A percentile compares a stretch with the other conserved stretches of the same genome.
Evolutionary conservation across 768 basidiomycete species (phyloP).

Genomic region (Cyathus striatus): DNA sequence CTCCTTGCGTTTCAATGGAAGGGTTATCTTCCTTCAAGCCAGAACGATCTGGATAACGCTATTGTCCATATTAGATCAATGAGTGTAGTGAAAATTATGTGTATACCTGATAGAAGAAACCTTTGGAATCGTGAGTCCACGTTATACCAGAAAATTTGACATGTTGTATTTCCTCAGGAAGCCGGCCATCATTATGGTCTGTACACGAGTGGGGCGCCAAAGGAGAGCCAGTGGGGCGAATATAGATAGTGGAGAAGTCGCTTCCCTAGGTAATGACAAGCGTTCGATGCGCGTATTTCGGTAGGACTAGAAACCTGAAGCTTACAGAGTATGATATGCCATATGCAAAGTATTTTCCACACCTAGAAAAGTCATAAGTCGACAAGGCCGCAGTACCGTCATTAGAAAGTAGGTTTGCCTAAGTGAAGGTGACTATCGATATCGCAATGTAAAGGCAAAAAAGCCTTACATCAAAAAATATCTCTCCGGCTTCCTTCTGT

Average conservation of each 20-base stretch:
- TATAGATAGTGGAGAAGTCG: constrained; percentile 65
- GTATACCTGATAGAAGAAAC: constrained; percentile 76
- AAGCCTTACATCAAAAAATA: constrained; percentile 70
- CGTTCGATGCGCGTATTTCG: too few species aligned
- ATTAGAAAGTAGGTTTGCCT: constrained; percentile 67
- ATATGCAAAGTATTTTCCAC: constrained; percentile 72
- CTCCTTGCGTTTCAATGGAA: constrained; percentile 55
- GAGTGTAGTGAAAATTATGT: constrained; percentile 14
- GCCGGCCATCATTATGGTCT: constrained; percentile 41
- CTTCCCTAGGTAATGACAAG: constrained; percentile 46
- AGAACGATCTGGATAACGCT: constrained; percentile 56
- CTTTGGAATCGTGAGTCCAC: constrained; percentile 77
- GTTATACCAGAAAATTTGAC: constrained; percentile 72
- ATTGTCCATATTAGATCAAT: constrained; percentile 1
- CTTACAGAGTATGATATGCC: constrained; percentile 65
- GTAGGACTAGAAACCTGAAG: too few species aligned
- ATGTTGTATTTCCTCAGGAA: constrained; percentile 64
- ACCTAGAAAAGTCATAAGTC: constrained; percentile 55
- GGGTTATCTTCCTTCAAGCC: constrained; percentile 43
- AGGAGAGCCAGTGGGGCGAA: constrained; percentile 59
- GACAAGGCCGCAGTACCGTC: constrained; percentile 71
- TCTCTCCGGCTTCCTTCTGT: constrained; percentile 46
- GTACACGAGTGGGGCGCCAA: constrained; percentile 36
- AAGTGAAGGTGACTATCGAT: constrained; percentile 1
- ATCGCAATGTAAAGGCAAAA: constrained; percentile 1